phyloP scores from a whole-genome alignment of 2,329 filamentous ascomycete species.

The Myriosclerotinia duriaeana region DNA sequence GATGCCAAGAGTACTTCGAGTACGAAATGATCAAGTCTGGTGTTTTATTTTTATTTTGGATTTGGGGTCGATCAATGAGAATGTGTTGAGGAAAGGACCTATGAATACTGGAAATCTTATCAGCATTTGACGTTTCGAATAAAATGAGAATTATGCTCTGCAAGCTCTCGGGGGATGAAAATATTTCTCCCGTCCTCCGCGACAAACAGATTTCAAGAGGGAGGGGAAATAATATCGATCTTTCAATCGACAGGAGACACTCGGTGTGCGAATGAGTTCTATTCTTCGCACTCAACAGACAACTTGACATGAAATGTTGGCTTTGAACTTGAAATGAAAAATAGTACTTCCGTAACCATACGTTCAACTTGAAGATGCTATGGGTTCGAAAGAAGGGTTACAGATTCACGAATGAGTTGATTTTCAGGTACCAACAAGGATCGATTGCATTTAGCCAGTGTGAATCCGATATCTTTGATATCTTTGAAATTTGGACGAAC shows the following conservation, averaged over 20 bases:
- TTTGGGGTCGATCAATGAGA: background rate
- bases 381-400: conserved; percentile 6
- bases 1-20: no score
- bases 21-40: background rate
- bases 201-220: background rate
- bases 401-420: no score
- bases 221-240: no score
- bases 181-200: no score
- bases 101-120: background rate
- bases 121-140: background rate
- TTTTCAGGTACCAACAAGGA: conserved; percentile 15
- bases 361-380: background rate
- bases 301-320: background rate
- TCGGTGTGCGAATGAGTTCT: no score
- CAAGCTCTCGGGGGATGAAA: background rate
- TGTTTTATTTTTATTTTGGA: background rate
- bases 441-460: conserved; percentile 11
- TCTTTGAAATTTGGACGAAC: conserved; percentile 8
- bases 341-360: no score
- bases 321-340: background rate
- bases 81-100: background rate
- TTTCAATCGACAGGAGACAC: background rate
- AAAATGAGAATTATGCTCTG: background rate
- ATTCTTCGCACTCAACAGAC: no score
- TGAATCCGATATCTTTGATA: conserved; percentile 12